Evolutionary conservation across 202 grass and related monocot genomes (phyloP).

Genomic region (Setaria viridis): DNA sequence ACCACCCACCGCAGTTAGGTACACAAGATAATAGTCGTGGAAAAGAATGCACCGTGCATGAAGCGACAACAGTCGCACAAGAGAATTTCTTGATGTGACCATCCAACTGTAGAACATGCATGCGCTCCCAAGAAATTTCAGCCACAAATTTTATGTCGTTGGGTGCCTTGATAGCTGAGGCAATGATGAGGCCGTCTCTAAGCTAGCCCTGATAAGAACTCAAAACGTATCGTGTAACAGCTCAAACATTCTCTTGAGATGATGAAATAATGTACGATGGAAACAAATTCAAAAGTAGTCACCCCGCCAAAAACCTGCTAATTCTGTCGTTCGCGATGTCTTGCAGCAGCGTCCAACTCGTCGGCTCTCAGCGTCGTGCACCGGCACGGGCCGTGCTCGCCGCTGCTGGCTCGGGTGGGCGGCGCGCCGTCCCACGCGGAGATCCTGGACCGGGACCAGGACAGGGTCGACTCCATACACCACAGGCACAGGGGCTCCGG

Average conservation of each 20-base stretch:
- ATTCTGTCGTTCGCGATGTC: background rate
- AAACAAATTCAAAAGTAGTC: background rate
- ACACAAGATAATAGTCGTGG: background rate
- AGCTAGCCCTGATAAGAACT: background rate
- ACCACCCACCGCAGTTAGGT: constrained; percentile 27
- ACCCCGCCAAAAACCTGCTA: background rate
- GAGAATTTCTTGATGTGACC: constrained; percentile 45
- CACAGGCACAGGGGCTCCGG: constrained; percentile 12
- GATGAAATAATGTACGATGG: background rate
- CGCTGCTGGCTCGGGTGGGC: constrained; percentile 13
- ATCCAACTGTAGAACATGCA: constrained; percentile 32
- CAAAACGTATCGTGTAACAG: background rate
- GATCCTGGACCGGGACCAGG: constrained; percentile 63
- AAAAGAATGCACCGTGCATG: background rate
- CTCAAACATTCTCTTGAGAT: background rate
- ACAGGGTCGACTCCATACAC: constrained; percentile 66
- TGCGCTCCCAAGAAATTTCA: background rate
- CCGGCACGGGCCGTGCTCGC: constrained; percentile 73
- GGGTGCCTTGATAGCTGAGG: background rate
- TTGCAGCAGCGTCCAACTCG: constrained; percentile 36
- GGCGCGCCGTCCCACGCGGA: constrained; percentile 39
- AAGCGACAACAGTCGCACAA: constrained; percentile 6
- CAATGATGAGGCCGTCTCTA: background rate
- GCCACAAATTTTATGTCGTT: background rate
- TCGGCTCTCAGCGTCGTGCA: constrained; percentile 61